Base-by-base conservation (phyloP, 1,139 yeast species). In the Kurtzmaniella quercitrusa region DNA sequence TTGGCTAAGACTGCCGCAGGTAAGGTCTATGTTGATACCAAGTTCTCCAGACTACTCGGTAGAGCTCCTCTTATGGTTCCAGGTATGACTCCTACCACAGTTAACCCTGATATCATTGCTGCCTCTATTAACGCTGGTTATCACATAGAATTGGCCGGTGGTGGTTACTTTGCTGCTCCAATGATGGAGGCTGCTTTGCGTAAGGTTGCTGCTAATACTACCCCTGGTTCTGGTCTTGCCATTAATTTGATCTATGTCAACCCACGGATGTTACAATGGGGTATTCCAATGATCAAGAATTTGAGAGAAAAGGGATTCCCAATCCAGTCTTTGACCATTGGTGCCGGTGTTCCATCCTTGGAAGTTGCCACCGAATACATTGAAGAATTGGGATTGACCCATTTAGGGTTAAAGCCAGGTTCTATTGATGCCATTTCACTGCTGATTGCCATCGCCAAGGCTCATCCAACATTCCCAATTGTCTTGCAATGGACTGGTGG, bases 401-500 rank as follows among this genome's bases (percentile, higher is more conserved):
- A 91, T 65, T 80, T 93, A 62, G 95, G 96, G 50, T 82, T 93
- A 73, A 93, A 93, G 73, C 99, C 99, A 49, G 99, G 99, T 63
- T 89, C 98, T 17, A 78, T 90, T 48, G 98, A 93, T 54, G 88
- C 97, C 39, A 90, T 93, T 57, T 76, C 82, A 52, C 94, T 86
- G 66, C 89, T 83, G 52, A 82, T 93, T 57, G 71, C 85, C 48
- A 93, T 93, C 62, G 98, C 99, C 42, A 90, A 88, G 65, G 91
- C 95, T 43, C 95, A 91, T 70, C 98, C 98, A 55, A 72, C 65
- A 49, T 93, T 94, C 90, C 98, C 98, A 53, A 88, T 93, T 59
- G 91, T 93, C 46, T 75, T 93, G 58, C 98, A 93, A 77, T 93
- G 99, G 99, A 93, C 99, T 51, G 98, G 98, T 79, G 99, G 99